These are phyloP conservation scores for Pythium sp. DNA, from an alignment of 352 stramenopile genomes.

Conservation along the genomic window DNA sequence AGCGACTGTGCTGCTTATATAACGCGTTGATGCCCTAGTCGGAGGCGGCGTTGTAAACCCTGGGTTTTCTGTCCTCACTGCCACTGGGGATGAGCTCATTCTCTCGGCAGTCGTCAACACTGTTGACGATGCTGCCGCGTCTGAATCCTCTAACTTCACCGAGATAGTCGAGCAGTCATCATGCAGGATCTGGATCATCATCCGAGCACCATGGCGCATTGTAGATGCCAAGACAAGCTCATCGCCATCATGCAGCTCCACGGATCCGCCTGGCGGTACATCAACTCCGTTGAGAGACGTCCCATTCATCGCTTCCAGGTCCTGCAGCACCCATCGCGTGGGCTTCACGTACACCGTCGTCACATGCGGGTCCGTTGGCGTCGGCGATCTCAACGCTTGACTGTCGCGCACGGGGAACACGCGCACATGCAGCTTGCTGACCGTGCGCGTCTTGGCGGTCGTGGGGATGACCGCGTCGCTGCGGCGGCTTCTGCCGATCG, in stretches of 20 bases:
- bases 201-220: slow-evolving; percentile 58
- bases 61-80: not conserved
- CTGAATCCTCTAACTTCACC: slow-evolving; percentile 30
- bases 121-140: not conserved
- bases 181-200: slow-evolving; percentile 50
- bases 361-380: not conserved
- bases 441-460: slow-evolving; percentile 65
- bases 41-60: slow-evolving; percentile 16
- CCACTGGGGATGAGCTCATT: slow-evolving; percentile 19
- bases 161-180: slow-evolving; percentile 36
- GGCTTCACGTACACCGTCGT: slow-evolving; percentile 16
- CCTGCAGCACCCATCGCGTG: slow-evolving; percentile 72
- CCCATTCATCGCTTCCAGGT: slow-evolving; percentile 79
- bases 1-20: slow-evolving; percentile 18
- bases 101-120: not conserved
- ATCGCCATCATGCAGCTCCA: slow-evolving; percentile 66
- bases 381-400: not conserved
- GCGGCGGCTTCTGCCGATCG: slow-evolving; percentile 61
- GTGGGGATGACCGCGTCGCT: slow-evolving; percentile 73
- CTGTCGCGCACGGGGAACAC: slow-evolving; percentile 43
- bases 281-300: slow-evolving; percentile 75
- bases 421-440: slow-evolving; percentile 71
- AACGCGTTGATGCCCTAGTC: slow-evolving; percentile 1
- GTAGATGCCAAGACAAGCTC: slow-evolving; percentile 64
- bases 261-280: slow-evolving; percentile 42